Evolutionary conservation across 2,329 filamentous ascomycete genomes (phyloP).

Genomic region (Clathrospora elynae): DNA sequence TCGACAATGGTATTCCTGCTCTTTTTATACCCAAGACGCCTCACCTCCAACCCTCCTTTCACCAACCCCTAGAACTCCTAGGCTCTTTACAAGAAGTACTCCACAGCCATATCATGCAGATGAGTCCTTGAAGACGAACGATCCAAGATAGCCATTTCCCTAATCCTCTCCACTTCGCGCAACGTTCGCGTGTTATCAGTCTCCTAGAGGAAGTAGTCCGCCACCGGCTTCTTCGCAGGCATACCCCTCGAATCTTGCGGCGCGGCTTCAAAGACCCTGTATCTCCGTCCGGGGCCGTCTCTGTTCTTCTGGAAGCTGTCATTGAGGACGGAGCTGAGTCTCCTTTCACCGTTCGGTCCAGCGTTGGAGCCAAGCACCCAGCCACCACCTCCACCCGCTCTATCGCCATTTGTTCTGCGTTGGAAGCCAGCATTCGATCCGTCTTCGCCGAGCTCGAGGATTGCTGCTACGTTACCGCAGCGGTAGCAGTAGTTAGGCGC

Average conservation of each 20-base stretch:
- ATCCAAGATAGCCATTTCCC: not conserved
- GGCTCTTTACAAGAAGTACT: slow-evolving; percentile 5
- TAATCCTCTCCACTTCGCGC: not conserved
- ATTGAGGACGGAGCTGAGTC: slow-evolving; percentile 48
- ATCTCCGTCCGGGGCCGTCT: slow-evolving; percentile 80
- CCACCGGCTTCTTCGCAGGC: slow-evolving; percentile 98
- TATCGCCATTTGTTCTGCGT: slow-evolving; percentile 69
- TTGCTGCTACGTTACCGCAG: slow-evolving; percentile 73
- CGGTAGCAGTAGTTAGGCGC: slow-evolving; percentile 75
- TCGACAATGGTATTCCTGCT: not conserved
- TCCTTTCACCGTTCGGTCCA: slow-evolving; percentile 40
- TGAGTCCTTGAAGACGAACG: not conserved
- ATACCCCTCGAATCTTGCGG: slow-evolving; percentile 95
- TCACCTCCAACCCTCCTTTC: not conserved
- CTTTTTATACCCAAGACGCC: not conserved
- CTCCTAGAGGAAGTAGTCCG: slow-evolving; percentile 83
- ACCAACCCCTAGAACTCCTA: slow-evolving; percentile 8
- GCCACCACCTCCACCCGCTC: slow-evolving; percentile 52
- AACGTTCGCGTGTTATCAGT: not conserved
- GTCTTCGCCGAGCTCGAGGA: slow-evolving; percentile 90
- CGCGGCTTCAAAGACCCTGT: slow-evolving; percentile 94
- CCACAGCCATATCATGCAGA: not conserved
- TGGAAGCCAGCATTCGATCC: slow-evolving; percentile 58
- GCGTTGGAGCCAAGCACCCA: slow-evolving; percentile 45
- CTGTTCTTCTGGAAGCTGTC: slow-evolving; percentile 52